Evolutionary conservation across 495 filamentous ascomycete species (phyloP).

Genomic region (Penicillium daleae): DNA sequence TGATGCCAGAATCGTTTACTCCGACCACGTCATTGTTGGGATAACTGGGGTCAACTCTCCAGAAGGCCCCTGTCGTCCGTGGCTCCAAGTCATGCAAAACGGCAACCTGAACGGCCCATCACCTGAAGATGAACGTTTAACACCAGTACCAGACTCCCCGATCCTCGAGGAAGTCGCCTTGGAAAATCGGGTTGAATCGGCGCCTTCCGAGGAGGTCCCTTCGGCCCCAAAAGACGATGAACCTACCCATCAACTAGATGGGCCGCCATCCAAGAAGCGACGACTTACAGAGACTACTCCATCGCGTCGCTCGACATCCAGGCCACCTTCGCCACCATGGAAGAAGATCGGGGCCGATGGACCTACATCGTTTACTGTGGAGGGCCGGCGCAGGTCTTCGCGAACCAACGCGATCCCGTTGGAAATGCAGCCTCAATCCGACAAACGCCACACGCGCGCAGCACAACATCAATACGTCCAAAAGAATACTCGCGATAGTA

Average conservation of each 20-base stretch:
- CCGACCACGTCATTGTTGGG: conserved; percentile 68
- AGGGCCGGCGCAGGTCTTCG: conserved; percentile 85
- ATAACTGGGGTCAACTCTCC: conserved; percentile 63
- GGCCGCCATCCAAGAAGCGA: conserved; percentile 72
- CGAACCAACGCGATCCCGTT: conserved; percentile 76
- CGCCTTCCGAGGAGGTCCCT: conserved; percentile 33
- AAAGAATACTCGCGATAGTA: conserved; percentile 29
- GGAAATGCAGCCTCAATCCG: conserved; percentile 66
- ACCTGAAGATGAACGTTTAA: conserved; percentile 50
- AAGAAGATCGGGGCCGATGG: conserved; percentile 86
- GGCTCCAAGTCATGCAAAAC: conserved; percentile 63
- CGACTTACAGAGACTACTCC: conserved; percentile 60
- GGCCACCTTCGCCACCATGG: conserved; percentile 83
- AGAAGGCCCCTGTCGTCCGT: conserved; percentile 54
- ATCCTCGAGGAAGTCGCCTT: conserved; percentile 31
- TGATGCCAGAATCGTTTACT: conserved; percentile 65
- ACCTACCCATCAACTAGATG: conserved; percentile 45
- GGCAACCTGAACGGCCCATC: conserved; percentile 53
- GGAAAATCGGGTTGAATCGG: conserved; percentile 33
- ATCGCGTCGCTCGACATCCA: conserved; percentile 52
- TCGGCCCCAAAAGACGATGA: conserved; percentile 39
- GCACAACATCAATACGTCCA: conserved; percentile 35
- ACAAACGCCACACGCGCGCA: conserved; percentile 63
- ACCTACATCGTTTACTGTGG: conserved; percentile 79
- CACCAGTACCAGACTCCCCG: conserved; percentile 36